Evolutionary conservation across 1,284 basidiomycete genomes (phyloP).

Genomic region (Schizophyllum amplum): DNA sequence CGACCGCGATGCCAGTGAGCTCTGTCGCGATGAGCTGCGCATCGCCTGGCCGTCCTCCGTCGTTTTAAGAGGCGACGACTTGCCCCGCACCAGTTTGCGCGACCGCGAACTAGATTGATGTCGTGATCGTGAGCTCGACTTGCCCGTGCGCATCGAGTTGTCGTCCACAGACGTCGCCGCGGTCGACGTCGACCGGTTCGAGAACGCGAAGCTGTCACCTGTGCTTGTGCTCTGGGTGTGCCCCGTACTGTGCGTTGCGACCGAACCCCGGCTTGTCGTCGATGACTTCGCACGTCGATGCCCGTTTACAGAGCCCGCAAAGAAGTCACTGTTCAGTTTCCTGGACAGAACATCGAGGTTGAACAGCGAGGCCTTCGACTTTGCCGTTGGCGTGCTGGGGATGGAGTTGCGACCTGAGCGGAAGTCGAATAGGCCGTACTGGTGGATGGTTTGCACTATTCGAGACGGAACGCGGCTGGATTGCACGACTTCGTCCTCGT

Average conservation of each 20-base stretch:
- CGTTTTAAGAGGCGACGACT: slow-evolving; percentile 28
- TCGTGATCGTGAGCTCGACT: slow-evolving; percentile 39
- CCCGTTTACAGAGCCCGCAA: slow-evolving; percentile 57
- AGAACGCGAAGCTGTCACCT: slow-evolving; percentile 61
- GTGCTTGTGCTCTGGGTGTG: slow-evolving; percentile 58
- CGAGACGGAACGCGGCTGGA: slow-evolving; percentile 62
- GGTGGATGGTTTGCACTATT: slow-evolving; percentile 77
- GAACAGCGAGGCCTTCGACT: slow-evolving; percentile 75
- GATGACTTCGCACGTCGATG: slow-evolving; percentile 59
- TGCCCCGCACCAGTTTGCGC: slow-evolving; percentile 45
- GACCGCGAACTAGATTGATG: too few relatives aligned
- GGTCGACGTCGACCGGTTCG: slow-evolving; percentile 61
- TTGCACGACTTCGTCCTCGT: slow-evolving; percentile 79
- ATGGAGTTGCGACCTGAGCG: slow-evolving; percentile 65
- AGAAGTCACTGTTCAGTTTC: slow-evolving; percentile 65
- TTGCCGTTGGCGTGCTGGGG: slow-evolving; percentile 75
- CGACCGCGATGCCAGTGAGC: slow-evolving; percentile 27
- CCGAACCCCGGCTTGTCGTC: slow-evolving; percentile 19
- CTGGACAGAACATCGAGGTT: slow-evolving; percentile 79
- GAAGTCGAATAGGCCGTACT: slow-evolving; percentile 81
- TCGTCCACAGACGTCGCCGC: slow-evolving; percentile 58
- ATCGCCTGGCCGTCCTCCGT: slow-evolving; percentile 26
- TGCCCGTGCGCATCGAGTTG: slow-evolving; percentile 40
- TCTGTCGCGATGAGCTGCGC: slow-evolving; percentile 24
- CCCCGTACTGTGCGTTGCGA: slow-evolving; percentile 61